These are phyloP conservation scores for Homolaphlyctis polyrhiza DNA, from an alignment of 371 early-diverging fungal genomes.

Conservation along the genomic window DNA sequence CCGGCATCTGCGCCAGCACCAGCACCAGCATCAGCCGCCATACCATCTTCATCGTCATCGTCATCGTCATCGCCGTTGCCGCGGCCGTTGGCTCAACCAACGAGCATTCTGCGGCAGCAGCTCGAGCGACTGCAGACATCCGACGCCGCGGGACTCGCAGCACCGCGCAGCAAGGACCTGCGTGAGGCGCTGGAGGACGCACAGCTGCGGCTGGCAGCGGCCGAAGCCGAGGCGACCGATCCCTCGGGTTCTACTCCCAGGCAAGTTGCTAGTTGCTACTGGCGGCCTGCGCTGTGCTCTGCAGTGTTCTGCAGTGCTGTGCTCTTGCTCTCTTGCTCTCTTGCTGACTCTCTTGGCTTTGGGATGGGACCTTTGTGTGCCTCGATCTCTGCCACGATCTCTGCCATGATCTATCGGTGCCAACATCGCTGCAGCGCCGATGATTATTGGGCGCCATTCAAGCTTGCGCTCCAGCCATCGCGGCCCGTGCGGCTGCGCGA, in stretches of 20 bases:
- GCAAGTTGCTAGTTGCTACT: not conserved
- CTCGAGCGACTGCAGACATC: conserved; percentile 21
- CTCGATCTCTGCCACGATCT: not conserved
- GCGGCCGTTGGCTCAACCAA: no score
- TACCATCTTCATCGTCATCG: no score
- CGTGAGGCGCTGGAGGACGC: conserved; percentile 21
- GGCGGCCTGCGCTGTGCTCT: not conserved
- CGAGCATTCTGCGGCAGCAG: conserved; percentile 40
- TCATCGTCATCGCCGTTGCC: no score
- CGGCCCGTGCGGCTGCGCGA: conserved; percentile 32
- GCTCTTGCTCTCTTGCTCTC: not conserved
- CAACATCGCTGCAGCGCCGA: conserved; percentile 24
- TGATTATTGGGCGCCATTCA: conserved; percentile 39
- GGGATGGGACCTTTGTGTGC: not conserved
- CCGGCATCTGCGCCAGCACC: no score
- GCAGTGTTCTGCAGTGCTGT: not conserved
- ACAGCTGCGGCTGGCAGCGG: conserved; percentile 11
- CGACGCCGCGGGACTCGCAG: conserved; percentile 12
- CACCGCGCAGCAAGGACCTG: conserved; percentile 25
- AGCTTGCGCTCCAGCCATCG: conserved; percentile 24
- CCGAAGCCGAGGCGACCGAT: no score
- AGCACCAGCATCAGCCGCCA: no score
- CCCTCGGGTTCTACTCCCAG: not conserved
- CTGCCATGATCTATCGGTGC: not conserved
- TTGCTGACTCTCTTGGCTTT: not conserved